These are phyloP conservation scores for Penicillium arizonense DNA, from an alignment of 495 filamentous ascomycete genomes.

Conservation along the genomic window DNA sequence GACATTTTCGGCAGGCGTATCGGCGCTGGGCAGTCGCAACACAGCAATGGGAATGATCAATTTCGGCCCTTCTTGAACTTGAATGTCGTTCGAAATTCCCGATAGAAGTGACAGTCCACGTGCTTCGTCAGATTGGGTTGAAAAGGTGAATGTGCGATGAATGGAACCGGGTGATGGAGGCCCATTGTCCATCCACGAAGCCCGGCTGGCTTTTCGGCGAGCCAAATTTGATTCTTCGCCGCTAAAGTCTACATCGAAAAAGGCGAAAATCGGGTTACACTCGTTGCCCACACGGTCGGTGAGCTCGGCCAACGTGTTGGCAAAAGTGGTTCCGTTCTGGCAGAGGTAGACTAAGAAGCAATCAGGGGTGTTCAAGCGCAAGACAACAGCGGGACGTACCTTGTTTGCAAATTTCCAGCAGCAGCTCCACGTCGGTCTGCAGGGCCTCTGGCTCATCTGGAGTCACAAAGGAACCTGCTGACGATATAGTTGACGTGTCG, in stretches of 20 bases:
- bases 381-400: slow-evolving; percentile 38
- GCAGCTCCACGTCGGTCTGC: slow-evolving; percentile 44
- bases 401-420: slow-evolving; percentile 52
- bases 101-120: slow-evolving; percentile 69
- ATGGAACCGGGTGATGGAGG: slow-evolving; percentile 37
- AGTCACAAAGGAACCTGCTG: slow-evolving; percentile 22
- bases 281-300: slow-evolving; percentile 61
- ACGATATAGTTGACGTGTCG: slow-evolving; percentile 24
- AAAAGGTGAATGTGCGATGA: slow-evolving; percentile 44
- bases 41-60: slow-evolving; percentile 73
- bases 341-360: slow-evolving; percentile 65
- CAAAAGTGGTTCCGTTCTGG: slow-evolving; percentile 65
- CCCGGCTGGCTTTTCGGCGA: slow-evolving; percentile 39
- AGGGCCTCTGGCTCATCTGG: slow-evolving; percentile 52
- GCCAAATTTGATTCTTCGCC: slow-evolving; percentile 29
- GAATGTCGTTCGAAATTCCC: slow-evolving; percentile 67
- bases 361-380: slow-evolving; percentile 7
- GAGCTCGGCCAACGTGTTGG: slow-evolving; percentile 65
- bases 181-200: slow-evolving; percentile 34
- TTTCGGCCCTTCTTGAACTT: slow-evolving; percentile 67
- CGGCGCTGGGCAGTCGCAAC: slow-evolving; percentile 42
- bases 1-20: slow-evolving; percentile 19
- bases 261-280: slow-evolving; percentile 69
- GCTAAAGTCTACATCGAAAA: slow-evolving; percentile 62
- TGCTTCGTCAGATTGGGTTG: slow-evolving; percentile 52